phyloP scores from a whole-genome alignment of 148 eudicot species.

The Vaccinium macrocarpon region DNA sequence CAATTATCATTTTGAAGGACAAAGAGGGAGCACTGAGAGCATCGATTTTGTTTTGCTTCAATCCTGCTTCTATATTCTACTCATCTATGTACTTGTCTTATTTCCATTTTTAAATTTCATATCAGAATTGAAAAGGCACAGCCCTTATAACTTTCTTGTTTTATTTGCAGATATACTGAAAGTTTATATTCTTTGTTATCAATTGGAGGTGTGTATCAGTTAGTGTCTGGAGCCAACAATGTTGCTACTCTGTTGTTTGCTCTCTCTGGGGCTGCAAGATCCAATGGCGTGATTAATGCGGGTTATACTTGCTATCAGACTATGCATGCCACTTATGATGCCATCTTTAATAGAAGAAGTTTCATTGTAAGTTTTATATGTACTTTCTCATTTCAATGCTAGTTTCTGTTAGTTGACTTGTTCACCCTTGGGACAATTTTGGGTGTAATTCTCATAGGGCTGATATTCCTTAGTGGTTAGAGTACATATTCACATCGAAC shows the following conservation, averaged over 20 bases:
- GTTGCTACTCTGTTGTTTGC: conserved; percentile 60
- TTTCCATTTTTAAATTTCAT: neutral
- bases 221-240: conserved; percentile 51
- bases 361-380: conserved; percentile 41
- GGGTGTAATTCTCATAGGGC: neutral
- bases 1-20: conserved; percentile 66
- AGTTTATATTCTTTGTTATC: conserved; percentile 83
- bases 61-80: conserved; percentile 96
- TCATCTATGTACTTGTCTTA: conserved; percentile 65
- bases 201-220: conserved; percentile 68
- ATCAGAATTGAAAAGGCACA: neutral
- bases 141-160: neutral
- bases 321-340: conserved; percentile 65
- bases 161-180: conserved; percentile 75
- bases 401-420: neutral
- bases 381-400: neutral
- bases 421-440: neutral
- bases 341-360: conserved; percentile 41
- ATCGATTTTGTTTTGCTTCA: conserved; percentile 83
- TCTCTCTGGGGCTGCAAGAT: conserved; percentile 74
- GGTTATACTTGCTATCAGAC: conserved; percentile 76
- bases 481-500: neutral
- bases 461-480: conserved; percentile 2
- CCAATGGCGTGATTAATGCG: conserved; percentile 90
- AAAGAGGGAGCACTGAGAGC: conserved; percentile 61